Conservation (phyloP, 2,329 filamentous ascomycete genomes). For the Paradendryphiella salina region DNA sequence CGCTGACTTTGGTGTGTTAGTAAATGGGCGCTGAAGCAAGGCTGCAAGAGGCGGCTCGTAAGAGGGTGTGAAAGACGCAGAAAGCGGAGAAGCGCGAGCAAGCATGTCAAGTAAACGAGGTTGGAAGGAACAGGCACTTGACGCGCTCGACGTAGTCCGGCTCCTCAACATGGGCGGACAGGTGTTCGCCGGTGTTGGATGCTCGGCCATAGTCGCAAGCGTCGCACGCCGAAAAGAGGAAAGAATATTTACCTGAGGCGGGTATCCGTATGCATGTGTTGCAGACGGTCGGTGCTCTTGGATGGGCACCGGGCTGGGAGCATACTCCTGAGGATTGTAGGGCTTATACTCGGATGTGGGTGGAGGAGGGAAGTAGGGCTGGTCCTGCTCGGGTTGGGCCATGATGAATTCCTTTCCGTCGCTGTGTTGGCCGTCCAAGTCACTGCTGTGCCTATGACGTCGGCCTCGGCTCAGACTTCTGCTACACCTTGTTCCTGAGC, state of each 20-base stretch:
- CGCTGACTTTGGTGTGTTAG: slow-evolving; percentile 42
- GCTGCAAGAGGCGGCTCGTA: slow-evolving; percentile 44
- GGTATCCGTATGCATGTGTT: slow-evolving; percentile 35
- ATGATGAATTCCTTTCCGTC: slow-evolving; percentile 23
- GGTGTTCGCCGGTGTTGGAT: slow-evolving; percentile 25
- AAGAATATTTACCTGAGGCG: slow-evolving; percentile 44
- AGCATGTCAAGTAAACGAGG: slow-evolving; percentile 25
- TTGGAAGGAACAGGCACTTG: slow-evolving; percentile 21
- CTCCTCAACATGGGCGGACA: slow-evolving; percentile 30
- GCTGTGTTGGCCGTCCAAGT: slow-evolving; percentile 32
- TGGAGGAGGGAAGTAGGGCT: slow-evolving; percentile 40
- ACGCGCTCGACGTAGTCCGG: slow-evolving; percentile 24
- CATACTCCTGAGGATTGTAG: slow-evolving; percentile 45
- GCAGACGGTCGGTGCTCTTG: slow-evolving; percentile 31
- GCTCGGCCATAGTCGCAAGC: slow-evolving; percentile 27
- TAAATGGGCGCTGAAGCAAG: slow-evolving; percentile 34
- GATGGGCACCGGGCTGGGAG: slow-evolving; percentile 17
- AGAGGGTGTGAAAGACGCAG: slow-evolving; percentile 39
- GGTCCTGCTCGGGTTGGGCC: slow-evolving; percentile 34
- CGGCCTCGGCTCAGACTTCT: slow-evolving; percentile 38
- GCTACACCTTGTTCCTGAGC: slow-evolving; percentile 28
- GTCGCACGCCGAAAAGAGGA: slow-evolving; percentile 39
- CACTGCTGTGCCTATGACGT: slow-evolving; percentile 28
- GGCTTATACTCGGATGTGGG: slow-evolving; percentile 41
- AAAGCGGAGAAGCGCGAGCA: slow-evolving; percentile 37